These are phyloP conservation scores for Boletus bicolor DNA, from an alignment of 768 basidiomycete species.

Conservation along the genomic window DNA sequence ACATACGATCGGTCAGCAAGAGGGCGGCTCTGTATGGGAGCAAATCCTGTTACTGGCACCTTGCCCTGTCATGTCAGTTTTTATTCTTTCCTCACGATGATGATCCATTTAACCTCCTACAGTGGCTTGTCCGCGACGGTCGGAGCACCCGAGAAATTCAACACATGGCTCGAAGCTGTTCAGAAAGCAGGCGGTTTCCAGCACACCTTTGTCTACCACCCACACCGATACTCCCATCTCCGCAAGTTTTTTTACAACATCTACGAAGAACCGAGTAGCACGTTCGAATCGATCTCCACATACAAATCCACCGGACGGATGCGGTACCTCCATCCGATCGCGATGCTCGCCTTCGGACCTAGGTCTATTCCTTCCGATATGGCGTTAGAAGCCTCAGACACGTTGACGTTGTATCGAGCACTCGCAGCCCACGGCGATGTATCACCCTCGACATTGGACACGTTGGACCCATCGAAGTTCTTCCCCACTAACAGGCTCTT, in stretches of 20 bases:
- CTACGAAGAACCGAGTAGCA: conserved; percentile 10
- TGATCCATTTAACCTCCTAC: not conserved
- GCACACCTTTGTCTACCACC: conserved; percentile 59
- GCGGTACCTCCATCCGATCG: conserved; percentile 62
- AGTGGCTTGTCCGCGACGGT: conserved; percentile 74
- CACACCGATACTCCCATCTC: conserved; percentile 70
- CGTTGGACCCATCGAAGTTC: conserved; percentile 43
- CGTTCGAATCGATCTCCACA: conserved; percentile 37
- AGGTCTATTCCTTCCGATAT: conserved; percentile 57
- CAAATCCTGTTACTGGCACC: conserved; percentile 69
- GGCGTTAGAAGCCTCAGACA: conserved; percentile 58
- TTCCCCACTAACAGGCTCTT: conserved; percentile 43
- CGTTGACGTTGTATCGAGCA: conserved; percentile 48
- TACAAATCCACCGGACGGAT: conserved; percentile 40
- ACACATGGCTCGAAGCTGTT: conserved; percentile 59
- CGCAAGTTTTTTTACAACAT: conserved; percentile 61
- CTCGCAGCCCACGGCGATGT: conserved; percentile 33
- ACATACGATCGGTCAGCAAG: conserved; percentile 68
- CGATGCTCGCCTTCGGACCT: conserved; percentile 53
- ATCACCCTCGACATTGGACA: conserved; percentile 12
- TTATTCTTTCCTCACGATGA: not conserved
- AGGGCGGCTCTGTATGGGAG: conserved; percentile 71
- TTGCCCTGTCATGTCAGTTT: conserved; percentile 64
- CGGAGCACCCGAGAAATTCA: conserved; percentile 62
- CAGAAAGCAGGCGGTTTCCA: conserved; percentile 57